Evolutionary conservation across 768 basidiomycete species (phyloP).

Genomic region (Phanerodontia chrysosporium): DNA sequence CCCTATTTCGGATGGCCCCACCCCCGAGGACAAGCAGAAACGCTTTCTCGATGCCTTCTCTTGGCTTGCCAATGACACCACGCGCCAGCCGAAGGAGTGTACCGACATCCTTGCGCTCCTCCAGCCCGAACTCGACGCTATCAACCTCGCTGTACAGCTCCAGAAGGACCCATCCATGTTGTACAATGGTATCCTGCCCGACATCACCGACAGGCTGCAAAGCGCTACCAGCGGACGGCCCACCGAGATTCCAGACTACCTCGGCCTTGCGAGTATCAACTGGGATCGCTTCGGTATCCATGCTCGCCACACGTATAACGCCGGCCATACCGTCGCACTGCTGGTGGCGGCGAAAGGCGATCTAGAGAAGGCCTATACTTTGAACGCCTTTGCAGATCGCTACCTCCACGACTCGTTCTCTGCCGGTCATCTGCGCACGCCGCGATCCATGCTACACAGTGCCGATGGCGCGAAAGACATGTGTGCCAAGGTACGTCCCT

Average conservation of each 20-base stretch:
- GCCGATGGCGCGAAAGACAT: background rate
- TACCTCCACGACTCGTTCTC: conserved; percentile 8
- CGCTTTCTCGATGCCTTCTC: conserved; percentile 14
- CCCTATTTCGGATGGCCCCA: conserved; percentile 16
- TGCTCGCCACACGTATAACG: conserved; percentile 6
- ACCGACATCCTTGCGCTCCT: conserved; percentile 12
- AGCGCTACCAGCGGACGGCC: background rate
- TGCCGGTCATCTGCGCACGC: conserved; percentile 8
- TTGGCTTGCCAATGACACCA: conserved; percentile 4
- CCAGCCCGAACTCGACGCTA: conserved; percentile 11
- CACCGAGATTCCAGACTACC: conserved; percentile 12
- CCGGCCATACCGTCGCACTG: background rate
- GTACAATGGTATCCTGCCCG: conserved; percentile 10
- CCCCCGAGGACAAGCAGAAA: background rate
- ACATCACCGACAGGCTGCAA: background rate
- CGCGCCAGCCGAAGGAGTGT: conserved; percentile 12
- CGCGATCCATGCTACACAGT: background rate
- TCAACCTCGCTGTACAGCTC: conserved; percentile 9
- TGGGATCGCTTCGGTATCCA: conserved; percentile 10
- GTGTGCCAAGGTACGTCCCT: conserved; percentile 8
- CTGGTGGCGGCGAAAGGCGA: background rate
- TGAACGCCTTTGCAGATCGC: conserved; percentile 10
- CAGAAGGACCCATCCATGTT: conserved; percentile 10
- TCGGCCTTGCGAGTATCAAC: conserved; percentile 12
- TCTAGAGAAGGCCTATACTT: conserved; percentile 4